Base-by-base conservation (phyloP, 164 flowering plant species). In the Macadamia integrifolia region DNA sequence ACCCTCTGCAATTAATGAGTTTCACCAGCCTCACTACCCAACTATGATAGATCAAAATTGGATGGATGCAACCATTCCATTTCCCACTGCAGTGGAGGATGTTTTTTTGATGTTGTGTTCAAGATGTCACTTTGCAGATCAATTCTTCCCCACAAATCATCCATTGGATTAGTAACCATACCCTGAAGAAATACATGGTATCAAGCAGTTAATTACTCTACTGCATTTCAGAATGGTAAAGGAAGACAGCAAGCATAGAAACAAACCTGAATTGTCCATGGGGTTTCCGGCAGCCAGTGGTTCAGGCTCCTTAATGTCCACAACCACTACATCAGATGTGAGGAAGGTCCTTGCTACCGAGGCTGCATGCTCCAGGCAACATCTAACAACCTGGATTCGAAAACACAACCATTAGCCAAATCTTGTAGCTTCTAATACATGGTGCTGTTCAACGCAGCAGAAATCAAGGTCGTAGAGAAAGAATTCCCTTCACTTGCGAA, bases 361-460 rank as follows among this genome's bases (percentile, higher is more conserved):
- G 14, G 97, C 78, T 11, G 97, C 97, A 75, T 92, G 93, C 83
- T 92, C 97, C 76, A 92, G 69, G 74, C 97, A 91, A 78, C 95
- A 88, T 74, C 96, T 81, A 9, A 92, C 97, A 77, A 92, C 97
- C 97, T 91, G 72, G 50, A 15, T 30, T 28, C 28, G 61, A 29
- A 2, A 6, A 43, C 23, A 42, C 43, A 11, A 23, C 18, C 14
- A 11, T 40, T 6, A 9, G 58, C 55, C 14, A 29, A 13, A 53
- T 11, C 40, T 13, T 11, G 18, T 3, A 15, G 30, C 8, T n/a
- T n/a, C 32, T 5, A 23, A 23, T 9, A 6, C 12, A 58, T 17
- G 6, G 31, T 58, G 3, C 29, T 17, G 17, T 9, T 23, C 23
- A 23, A 23, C 23, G 23, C 23, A 23, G 23, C 23, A 23, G 23